Evolutionary conservation across 352 stramenopile species (phyloP), one percentile per base, ranked within the genome.

Genomic region (Globisporangium mamillatum): DNA sequence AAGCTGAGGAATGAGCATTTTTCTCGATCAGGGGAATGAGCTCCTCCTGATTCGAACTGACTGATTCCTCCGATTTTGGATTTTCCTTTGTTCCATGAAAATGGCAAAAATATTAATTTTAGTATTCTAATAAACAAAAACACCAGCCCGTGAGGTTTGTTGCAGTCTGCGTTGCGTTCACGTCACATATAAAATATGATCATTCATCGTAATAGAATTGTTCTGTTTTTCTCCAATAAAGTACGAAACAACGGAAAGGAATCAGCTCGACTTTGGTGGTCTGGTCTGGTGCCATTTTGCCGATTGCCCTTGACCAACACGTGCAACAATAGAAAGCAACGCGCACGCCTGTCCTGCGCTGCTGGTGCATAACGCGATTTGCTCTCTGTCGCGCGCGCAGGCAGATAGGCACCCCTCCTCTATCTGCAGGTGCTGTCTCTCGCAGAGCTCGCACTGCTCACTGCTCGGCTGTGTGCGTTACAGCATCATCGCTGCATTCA

Each of bases 271-370:
- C 44, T 36, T 44, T 60, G 27, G 6, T 60, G 55, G 55, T 46
- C 38, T 60, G 50, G 20, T 56, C 54, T 60, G 27, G 55, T 60
- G 55, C 55, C 29, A 34, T 34, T 58, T 60, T 44, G 29, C 18
- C 24, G 55, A 44, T 60, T 44, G 55, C 55, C 18, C 41, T 60
- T 27, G 25, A 29, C 50, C n/a, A 29, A 38, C 54, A n/a, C n/a
- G n/a, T 3, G 25, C 53, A 59, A 14, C 53, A 60, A 29, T n/a
- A 59, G 52, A 59, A 38, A 59, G 53, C 53, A 14, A n/a, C 27
- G 14, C 16, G 24, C 8, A 18, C 5, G 53, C 44, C 44, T 52
- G 44, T 52, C 44, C 44, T 52, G 20, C n/a, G 4, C 38, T 14
- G 32, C 32, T 38, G 29, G 18, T 8, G 55, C 27, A 34, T 34